Base-by-base conservation (phyloP, 305 asterid species). In the Fraxinus floribunda region DNA sequence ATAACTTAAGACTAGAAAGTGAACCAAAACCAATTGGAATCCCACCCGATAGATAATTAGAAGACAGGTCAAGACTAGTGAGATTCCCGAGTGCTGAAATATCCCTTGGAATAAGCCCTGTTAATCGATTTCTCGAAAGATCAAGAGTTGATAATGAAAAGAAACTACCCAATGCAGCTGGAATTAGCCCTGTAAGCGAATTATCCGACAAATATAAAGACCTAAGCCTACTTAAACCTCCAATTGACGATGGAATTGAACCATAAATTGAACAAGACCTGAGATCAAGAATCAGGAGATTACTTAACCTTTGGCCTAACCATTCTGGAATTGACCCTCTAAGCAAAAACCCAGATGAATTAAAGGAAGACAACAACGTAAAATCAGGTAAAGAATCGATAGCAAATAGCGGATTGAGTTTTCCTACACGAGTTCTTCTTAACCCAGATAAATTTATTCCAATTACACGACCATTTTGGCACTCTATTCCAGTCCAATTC, bases 1-100 rank as follows among this genome's bases (percentile, higher is more conserved):
- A 86, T 20, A 32, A 29, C 75, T 38, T 60, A 49, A 94, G 91
- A 11, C 73, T 72, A 8, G 88, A 87, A 85, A 94, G 82, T n/a
- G 78, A 78, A 79, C 92, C 88, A 39, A 93, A 81, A 62, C 75
- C 88, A 62, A 39, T 5, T 20, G 94, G 93, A 70, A 93, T 91
- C 7, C 36, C 77, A 0, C 95, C 97, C 7, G 92, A 87, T 13
- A 94, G 85, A 44, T 38, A 89, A 84, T 94, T 94, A 11, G 86
- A 88, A 29, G 97, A 94, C 38, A 94, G 80, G 80, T 92, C 92
- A 52, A 94, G 95, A 22, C 24, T 6, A 55, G 84, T 88, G 9
- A 94, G 92, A 86, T 92, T 92, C 55, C 64, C 24, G 49, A 90
- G 88, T 22, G 84, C 55, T 7, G 89, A 84, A 82, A 90, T 18